Evolutionary conservation across 176 grass and related monocot genomes (phyloP).

Genomic region (Musa troglodytarum): DNA sequence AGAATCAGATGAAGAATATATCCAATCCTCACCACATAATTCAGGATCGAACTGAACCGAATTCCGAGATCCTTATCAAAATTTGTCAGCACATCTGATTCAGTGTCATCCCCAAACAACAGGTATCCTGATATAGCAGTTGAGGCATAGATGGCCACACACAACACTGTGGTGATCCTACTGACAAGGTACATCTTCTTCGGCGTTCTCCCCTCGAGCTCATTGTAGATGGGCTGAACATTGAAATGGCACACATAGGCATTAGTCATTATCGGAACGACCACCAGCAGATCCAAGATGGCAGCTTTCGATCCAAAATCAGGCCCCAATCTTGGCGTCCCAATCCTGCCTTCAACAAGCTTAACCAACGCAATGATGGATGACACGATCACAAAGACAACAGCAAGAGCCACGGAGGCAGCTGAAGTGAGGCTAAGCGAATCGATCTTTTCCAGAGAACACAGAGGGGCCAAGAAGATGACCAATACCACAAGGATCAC

Average conservation of each 20-base stretch:
- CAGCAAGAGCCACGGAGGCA: constrained; percentile 59
- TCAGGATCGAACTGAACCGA: constrained; percentile 71
- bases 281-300: constrained; percentile 70
- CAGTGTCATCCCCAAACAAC: constrained; percentile 67
- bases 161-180: constrained; percentile 60
- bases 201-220: constrained; percentile 75
- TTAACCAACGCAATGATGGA: constrained; percentile 61
- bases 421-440: constrained; percentile 81
- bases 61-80: constrained; percentile 94
- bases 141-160: constrained; percentile 54
- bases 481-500: constrained; percentile 66
- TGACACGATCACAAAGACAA: constrained; percentile 66
- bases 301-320: constrained; percentile 67
- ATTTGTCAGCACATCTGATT: constrained; percentile 89
- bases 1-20: constrained; percentile 88
- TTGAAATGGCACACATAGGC: constrained; percentile 91
- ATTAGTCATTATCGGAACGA: constrained; percentile 96
- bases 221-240: constrained; percentile 90
- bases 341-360: constrained; percentile 54
- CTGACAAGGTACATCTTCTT: constrained; percentile 72
- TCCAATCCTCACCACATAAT: constrained; percentile 88
- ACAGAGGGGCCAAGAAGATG: constrained; percentile 62
- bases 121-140: constrained; percentile 87
- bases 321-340: constrained; percentile 60
- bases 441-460: constrained; percentile 80